Percentiles rank a stretch among this genome's conserved stretches.
phyloP scores from a whole-genome alignment of 352 stramenopile genomes.

The Hyaloperonospora arabidopsidis region DNA sequence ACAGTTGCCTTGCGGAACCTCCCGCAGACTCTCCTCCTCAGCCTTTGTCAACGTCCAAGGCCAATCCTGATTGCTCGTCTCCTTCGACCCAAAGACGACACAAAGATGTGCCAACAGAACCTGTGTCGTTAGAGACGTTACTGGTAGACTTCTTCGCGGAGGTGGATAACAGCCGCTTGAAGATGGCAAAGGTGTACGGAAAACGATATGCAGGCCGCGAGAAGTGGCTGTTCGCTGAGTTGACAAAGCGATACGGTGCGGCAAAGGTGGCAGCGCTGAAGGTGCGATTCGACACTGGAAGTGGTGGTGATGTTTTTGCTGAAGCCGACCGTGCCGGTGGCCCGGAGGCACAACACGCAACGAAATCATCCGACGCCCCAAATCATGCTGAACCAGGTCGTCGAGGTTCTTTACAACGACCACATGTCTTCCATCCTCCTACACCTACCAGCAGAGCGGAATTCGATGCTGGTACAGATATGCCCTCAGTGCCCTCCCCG shows the following conservation, averaged over 20 bases:
- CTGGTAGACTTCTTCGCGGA: constrained; percentile 56
- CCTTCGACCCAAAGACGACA: background rate
- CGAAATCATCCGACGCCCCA: constrained; percentile 4
- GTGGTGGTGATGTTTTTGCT: background rate
- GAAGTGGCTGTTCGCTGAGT: constrained; percentile 55
- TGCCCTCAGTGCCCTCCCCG: constrained; percentile 1
- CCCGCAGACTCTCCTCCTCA: background rate
- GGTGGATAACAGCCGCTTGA: constrained; percentile 49
- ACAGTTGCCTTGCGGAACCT: background rate
- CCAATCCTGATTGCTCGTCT: background rate
- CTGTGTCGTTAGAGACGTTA: constrained; percentile 39
- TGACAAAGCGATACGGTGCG: constrained; percentile 55
- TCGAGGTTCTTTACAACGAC: constrained; percentile 23
- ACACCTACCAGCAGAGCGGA: constrained; percentile 14
- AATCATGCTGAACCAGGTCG: constrained; percentile 14
- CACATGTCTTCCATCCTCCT: constrained; percentile 28
- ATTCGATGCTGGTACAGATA: constrained; percentile 4
- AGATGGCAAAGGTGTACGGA: constrained; percentile 57
- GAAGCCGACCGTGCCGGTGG: background rate
- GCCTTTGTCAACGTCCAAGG: background rate
- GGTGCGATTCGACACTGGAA: constrained; percentile 19
- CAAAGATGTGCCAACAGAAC: constrained; percentile 3
- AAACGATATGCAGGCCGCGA: constrained; percentile 62
- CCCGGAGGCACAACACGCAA: constrained; percentile 4
- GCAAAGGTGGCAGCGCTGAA: constrained; percentile 40